A percentile compares a stretch with the other conserved stretches of the same genome.
These are phyloP conservation scores for Kitagawia praeruptora DNA, from an alignment of 129 eudicot genomes.

Conservation along the genomic window DNA sequence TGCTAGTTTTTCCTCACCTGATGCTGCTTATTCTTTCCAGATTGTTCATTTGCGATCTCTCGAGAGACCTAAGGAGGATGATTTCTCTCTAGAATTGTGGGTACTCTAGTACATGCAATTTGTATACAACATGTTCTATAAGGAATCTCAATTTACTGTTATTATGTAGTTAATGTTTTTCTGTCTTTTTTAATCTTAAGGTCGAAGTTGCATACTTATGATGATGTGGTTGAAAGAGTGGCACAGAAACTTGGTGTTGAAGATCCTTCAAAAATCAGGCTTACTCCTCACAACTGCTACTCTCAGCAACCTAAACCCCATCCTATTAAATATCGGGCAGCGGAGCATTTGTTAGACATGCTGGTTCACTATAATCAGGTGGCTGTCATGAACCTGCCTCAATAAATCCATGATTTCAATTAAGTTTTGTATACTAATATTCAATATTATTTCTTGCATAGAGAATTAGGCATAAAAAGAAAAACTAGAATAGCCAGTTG, in stretches of 20 bases:
- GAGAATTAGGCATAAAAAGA: not conserved
- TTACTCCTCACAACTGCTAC: conserved; percentile 79
- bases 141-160: not conserved
- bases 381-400: not conserved
- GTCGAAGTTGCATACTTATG: conserved; percentile 72
- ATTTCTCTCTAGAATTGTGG: conserved; percentile 66
- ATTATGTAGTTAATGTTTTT: not conserved
- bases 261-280: conserved; percentile 78
- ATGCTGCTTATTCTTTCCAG: conserved; percentile 24
- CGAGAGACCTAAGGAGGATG: conserved; percentile 88
- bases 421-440: not conserved
- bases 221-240: conserved; percentile 73
- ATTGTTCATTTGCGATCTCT: conserved; percentile 70
- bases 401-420: not conserved
- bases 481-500: not conserved
- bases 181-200: conserved; percentile 23
- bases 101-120: conserved; percentile 1
- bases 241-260: conserved; percentile 53
- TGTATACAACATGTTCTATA: not conserved
- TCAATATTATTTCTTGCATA: not conserved
- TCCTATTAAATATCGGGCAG: conserved; percentile 68
- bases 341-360: conserved; percentile 67
- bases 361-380: conserved; percentile 83
- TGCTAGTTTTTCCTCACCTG: not conserved
- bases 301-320: conserved; percentile 87